Conservation (phyloP, 257 asterid species). For the Nicotiana benthamiana region DNA sequence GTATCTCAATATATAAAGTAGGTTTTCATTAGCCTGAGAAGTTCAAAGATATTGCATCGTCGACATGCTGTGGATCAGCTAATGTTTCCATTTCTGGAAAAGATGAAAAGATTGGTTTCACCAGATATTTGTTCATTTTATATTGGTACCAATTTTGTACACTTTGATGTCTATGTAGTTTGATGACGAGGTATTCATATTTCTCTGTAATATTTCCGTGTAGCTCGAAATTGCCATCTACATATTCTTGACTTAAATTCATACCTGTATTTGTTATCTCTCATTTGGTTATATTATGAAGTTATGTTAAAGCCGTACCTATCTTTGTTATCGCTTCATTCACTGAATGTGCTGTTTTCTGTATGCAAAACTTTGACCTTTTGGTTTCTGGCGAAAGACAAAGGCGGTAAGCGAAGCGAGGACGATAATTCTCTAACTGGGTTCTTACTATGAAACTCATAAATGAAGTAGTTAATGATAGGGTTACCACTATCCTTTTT, state of each 20-base stretch:
- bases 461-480: too few species aligned
- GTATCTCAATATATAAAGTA: constrained; percentile 17
- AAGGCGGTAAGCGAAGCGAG: too few species aligned
- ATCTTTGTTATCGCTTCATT: too few species aligned
- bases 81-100: neutral
- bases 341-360: too few species aligned
- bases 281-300: too few species aligned
- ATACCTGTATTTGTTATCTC: neutral
- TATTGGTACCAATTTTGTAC: neutral
- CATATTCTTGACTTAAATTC: neutral
- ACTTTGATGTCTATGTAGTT: neutral
- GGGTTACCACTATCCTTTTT: too few species aligned
- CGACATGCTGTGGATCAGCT: neutral
- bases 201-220: neutral
- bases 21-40: neutral
- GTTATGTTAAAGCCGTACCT: too few species aligned
- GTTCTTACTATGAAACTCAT: too few species aligned
- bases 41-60: neutral
- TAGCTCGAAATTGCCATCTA: constrained; percentile 4
- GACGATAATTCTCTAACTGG: too few species aligned
- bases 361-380: too few species aligned
- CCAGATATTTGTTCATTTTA: constrained; percentile 4
- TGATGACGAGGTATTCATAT: neutral
- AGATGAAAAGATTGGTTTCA: neutral
- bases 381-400: too few species aligned